phyloP scores from a whole-genome alignment of 2,329 filamentous ascomycete species.

The Metarhizium brunneum region DNA sequence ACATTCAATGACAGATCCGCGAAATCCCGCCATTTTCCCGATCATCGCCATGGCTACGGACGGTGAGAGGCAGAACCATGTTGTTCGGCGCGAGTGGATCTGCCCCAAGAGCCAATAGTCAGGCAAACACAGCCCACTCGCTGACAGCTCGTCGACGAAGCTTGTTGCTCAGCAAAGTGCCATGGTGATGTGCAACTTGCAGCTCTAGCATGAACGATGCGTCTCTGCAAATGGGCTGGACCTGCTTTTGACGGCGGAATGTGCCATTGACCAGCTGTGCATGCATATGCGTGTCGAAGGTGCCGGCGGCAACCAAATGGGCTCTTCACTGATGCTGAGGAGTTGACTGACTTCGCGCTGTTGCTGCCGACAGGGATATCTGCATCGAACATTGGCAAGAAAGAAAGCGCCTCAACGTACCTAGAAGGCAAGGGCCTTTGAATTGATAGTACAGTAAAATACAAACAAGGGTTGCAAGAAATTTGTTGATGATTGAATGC shows the following conservation, averaged over 20 bases:
- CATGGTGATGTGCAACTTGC: not conserved
- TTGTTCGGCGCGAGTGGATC: not conserved
- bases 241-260: not conserved
- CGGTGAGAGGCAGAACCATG: not conserved
- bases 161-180: not conserved
- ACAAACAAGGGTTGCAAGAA: constrained; percentile 1
- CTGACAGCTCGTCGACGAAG: not conserved
- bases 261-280: not conserved
- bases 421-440: not conserved
- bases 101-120: not conserved
- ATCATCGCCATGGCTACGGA: not conserved
- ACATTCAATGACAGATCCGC: not conserved
- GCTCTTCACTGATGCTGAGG: not conserved
- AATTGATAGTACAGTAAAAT: constrained; percentile 1
- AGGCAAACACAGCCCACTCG: not conserved
- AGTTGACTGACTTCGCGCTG: not conserved
- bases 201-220: not conserved
- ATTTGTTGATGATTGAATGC: not conserved
- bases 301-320: too few relatives aligned
- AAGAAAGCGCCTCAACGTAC: not conserved
- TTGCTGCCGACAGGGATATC: not conserved
- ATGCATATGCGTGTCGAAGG: too few relatives aligned
- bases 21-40: not conserved
- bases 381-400: not conserved
- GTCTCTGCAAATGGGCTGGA: not conserved